These are phyloP conservation scores for Neopestalotiopsis rosae DNA, from an alignment of 2,329 filamentous ascomycete species.

Conservation along the genomic window DNA sequence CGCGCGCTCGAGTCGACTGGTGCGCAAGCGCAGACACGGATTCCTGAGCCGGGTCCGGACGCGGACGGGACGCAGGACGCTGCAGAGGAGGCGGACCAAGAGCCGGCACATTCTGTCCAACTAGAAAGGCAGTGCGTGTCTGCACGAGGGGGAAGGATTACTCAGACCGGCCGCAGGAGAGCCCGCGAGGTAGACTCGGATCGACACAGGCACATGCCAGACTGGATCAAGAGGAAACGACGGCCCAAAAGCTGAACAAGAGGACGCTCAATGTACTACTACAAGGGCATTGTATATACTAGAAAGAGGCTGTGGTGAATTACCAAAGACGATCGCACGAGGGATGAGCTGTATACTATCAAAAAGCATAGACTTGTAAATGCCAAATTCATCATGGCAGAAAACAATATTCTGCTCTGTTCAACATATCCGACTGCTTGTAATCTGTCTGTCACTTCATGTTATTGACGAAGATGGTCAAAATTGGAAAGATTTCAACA, in stretches of 20 bases:
- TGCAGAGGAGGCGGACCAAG: slow-evolving; percentile 58
- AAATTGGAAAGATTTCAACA: too few species aligned
- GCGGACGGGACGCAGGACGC: slow-evolving; percentile 57
- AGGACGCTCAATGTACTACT: not conserved
- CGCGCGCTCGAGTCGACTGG: slow-evolving; percentile 57
- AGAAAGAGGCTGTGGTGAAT: not conserved
- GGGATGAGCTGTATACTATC: not conserved
- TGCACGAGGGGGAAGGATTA: too few species aligned
- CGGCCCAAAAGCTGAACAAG: not conserved
- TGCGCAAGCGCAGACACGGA: slow-evolving; percentile 65
- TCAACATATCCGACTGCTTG: not conserved
- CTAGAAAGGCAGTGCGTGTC: slow-evolving; percentile 22
- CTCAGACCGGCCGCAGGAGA: too few species aligned
- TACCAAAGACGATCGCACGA: not conserved
- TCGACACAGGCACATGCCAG: not conserved
- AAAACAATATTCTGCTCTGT: not conserved
- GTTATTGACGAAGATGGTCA: too few species aligned
- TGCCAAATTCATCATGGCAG: not conserved
- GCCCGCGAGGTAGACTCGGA: not conserved
- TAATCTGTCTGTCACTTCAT: too few species aligned
- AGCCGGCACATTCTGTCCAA: slow-evolving; percentile 51
- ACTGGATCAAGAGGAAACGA: not conserved
- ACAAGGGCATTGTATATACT: not conserved
- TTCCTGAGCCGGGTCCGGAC: slow-evolving; percentile 58
- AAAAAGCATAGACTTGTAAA: slow-evolving; percentile 9